Evolutionary conservation across 306 rosid genomes (phyloP), one percentile per base, ranked within the genome.

Genomic region (Cajanus cajan): DNA sequence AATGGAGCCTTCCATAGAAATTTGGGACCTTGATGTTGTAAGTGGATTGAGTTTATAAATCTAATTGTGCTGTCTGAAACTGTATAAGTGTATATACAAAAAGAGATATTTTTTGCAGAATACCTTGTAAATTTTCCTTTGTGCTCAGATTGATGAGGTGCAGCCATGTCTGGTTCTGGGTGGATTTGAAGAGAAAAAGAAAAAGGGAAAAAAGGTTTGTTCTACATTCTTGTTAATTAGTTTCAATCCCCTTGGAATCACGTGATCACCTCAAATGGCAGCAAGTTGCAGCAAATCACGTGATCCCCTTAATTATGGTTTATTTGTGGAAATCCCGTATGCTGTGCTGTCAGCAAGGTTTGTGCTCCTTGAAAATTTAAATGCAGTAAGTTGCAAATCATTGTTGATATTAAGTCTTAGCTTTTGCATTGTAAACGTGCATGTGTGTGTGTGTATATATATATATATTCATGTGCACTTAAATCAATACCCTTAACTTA

Each of bases 21-120:
- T 94, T 76, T 94, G 97, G 97, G 97, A 94, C 87, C 97, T 94
- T 82, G 97, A 94, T 82, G 84, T 92, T 77, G 97, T 94, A 90
- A 78, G 96, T 85, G 45, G 64, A 14, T 76, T 51, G 3, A 76
- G 34, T 19, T 65, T 37, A 57, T 80, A 72, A 58, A 61, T 58
- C 7, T 76, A 10, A 37, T 61, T 61, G 44, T 6, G 10, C 45
- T 39, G 45, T 76, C 19, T 40, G 8, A 33, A 71, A 50, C 45
- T 31, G 62, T 44, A 40, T 40, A 28, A 28, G 31, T 28, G 31
- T 28, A 47, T 5, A 61, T 50, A 48, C 44, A 47, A 52, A 40
- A 68, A 51, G 21, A 47, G 16, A 22, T 52, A 4, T 18, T 72
- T 61, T 69, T 78, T 58, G 57, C 14, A 39, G 36, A 34, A 71